These are phyloP conservation scores for Cucurbitaria berberidis DNA, from an alignment of 2,329 filamentous ascomycete genomes.

Conservation along the genomic window DNA sequence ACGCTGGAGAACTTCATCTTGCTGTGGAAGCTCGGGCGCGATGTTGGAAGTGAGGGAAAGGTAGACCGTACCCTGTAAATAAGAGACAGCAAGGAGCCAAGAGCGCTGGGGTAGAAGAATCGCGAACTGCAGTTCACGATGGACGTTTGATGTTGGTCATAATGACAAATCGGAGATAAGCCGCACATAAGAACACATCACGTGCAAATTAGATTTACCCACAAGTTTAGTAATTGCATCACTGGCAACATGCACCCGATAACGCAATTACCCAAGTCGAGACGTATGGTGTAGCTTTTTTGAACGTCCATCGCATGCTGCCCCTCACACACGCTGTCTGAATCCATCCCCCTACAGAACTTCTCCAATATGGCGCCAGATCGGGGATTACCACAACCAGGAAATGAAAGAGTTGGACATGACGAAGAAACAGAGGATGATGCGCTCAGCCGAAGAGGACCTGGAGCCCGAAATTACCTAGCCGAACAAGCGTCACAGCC, in stretches of 20 bases:
- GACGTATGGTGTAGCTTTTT: constrained; percentile 13
- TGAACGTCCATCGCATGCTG: constrained; percentile 4
- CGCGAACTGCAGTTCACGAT: constrained; percentile 18
- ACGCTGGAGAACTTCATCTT: constrained; percentile 36
- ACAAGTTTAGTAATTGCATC: constrained; percentile 22
- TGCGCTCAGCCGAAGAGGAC: constrained; percentile 21
- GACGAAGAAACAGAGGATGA: constrained; percentile 23
- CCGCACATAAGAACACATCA: constrained; percentile 22
- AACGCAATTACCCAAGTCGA: constrained; percentile 26
- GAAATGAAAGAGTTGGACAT: constrained; percentile 29
- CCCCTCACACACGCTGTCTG: constrained; percentile 22
- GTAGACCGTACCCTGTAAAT: not conserved
- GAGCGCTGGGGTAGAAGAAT: not conserved
- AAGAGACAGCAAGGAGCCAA: not conserved
- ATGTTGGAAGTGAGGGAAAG: not conserved
- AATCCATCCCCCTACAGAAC: constrained; percentile 26
- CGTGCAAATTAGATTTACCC: constrained; percentile 14
- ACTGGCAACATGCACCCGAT: constrained; percentile 19
- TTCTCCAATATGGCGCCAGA: constrained; percentile 43
- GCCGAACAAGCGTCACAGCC: constrained; percentile 49
- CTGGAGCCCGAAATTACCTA: constrained; percentile 29
- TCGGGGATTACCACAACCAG: constrained; percentile 33
- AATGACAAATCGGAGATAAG: constrained; percentile 44
- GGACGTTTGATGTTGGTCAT: constrained; percentile 27
- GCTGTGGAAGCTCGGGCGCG: not conserved